phyloP scores from a whole-genome alignment of 768 basidiomycete genomes.

The Lepiota brunneoincarnata region DNA sequence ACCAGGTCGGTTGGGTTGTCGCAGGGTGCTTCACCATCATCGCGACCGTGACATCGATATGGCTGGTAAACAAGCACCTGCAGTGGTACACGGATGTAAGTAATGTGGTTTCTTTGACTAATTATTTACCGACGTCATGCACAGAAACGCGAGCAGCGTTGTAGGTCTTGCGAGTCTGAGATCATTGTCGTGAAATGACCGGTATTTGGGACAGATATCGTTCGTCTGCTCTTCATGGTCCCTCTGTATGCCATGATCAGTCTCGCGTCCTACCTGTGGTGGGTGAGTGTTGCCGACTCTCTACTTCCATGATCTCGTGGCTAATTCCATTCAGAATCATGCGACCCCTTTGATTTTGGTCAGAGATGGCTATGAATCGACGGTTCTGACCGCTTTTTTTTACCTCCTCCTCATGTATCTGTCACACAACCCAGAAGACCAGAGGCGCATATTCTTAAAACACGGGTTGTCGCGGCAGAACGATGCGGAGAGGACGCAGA shows the following conservation, averaged over 20 bases:
- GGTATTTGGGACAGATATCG: conserved; percentile 46
- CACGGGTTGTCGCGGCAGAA: conserved; percentile 56
- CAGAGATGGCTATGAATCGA: conserved; percentile 75
- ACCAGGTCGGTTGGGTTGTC: conserved; percentile 68
- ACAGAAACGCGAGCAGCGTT: conserved; percentile 69
- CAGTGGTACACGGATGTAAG: conserved; percentile 69
- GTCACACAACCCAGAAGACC: conserved; percentile 58
- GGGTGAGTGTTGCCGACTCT: conserved; percentile 38
- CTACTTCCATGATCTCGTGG: neutral
- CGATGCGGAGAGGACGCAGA: conserved; percentile 40
- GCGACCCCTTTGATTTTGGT: conserved; percentile 67
- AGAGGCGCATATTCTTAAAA: conserved; percentile 57
- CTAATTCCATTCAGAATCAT: conserved; percentile 44
- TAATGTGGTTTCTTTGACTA: conserved; percentile 5
- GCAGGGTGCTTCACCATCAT: conserved; percentile 56
- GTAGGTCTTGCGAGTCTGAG: conserved; percentile 29
- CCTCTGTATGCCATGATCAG: conserved; percentile 71
- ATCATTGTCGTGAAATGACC: neutral
- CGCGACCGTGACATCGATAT: conserved; percentile 57
- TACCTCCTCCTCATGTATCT: conserved; percentile 73
- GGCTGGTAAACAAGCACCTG: conserved; percentile 75
- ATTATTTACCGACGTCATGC: neutral
- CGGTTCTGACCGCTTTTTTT: conserved; percentile 75
- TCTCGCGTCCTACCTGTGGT: conserved; percentile 68
- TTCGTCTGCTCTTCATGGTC: conserved; percentile 76